These are phyloP conservation scores for Liquidambar formosana DNA, from an alignment of 164 flowering plant genomes.

Conservation along the genomic window DNA sequence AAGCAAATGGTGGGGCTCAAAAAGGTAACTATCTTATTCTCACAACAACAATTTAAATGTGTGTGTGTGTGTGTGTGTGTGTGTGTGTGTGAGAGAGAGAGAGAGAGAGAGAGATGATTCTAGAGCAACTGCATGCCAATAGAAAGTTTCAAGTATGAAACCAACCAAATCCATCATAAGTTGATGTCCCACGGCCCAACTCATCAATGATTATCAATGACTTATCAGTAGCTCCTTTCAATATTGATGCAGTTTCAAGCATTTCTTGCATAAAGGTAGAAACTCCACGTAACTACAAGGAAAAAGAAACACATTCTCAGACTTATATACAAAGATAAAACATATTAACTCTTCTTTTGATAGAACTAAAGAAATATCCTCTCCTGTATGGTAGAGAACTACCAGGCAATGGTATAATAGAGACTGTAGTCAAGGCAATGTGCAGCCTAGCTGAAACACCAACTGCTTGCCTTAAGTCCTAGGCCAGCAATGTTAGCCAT, in stretches of 20 bases:
- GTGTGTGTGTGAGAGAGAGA: not conserved
- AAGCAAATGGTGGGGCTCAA: too few relatives aligned
- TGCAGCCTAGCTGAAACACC: not conserved
- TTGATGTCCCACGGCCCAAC: slow-evolving; percentile 98
- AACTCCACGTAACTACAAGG: slow-evolving; percentile 79
- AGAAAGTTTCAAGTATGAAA: slow-evolving; percentile 13
- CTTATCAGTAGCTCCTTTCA: slow-evolving; percentile 93
- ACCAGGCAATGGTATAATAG: not conserved
- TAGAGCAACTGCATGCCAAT: not conserved
- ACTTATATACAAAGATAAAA: not conserved
- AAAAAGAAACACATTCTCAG: slow-evolving; percentile 9
- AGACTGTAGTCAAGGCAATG: not conserved
- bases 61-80: not conserved
- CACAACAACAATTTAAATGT: too few relatives aligned
- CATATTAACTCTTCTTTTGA: not conserved
- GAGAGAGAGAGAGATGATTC: not conserved
- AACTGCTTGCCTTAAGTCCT: not conserved
- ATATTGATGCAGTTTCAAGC: slow-evolving; percentile 97
- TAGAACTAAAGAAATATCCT: not conserved
- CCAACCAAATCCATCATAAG: slow-evolving; percentile 99
- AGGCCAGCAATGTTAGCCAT: not conserved
- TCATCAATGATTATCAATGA: slow-evolving; percentile 96
- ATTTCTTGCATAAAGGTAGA: slow-evolving; percentile 99
- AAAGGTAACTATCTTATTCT: too few relatives aligned
- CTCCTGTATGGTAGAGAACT: not conserved